Evolutionary conservation across 1,284 basidiomycete genomes (phyloP), one percentile per base, ranked within the genome.

Genomic region (Serendipita sp.): DNA sequence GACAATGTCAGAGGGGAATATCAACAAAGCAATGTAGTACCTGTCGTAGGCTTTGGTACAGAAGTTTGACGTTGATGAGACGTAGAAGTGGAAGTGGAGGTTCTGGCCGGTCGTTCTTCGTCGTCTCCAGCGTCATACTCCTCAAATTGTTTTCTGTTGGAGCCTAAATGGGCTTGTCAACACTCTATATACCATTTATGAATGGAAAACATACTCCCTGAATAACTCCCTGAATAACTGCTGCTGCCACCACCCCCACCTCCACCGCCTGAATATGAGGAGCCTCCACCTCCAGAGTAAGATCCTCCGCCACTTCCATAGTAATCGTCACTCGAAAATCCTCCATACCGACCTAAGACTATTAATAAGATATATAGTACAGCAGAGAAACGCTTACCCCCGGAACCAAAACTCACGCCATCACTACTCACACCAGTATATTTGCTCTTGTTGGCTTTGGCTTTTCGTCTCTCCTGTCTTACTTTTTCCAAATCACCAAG

Each of bases 61-160:
- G 3, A 41, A 5, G 6, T 29, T 41, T 6, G 55, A 2, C 29
- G 64, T 65, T 62, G 61, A 68, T 55, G 69, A 65, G 63, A 61
- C 42, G 64, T 63, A 32, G 15, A 60, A 42, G 61, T 70, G 29
- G 72, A 69, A 49, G 76, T 29, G 3, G 75, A 77, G 61, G 72
- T 74, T 12, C 76, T 77, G 34, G 73, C 75, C 62, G 79, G 69
- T 2, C 75, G 71, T 44, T 83, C 80, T 67, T 98, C 96, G 71
- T 93, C 91, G 63, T 96, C 96, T 0, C 96, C 95, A 2, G 95
- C 96, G 68, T 97, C 91, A 72, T 99, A 99, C 73, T 97, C 95
- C 69, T 98, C 94, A 69, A 83, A 95, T 50, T 78, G 78, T 63
- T 78, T 77, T 47, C 82, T 70, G 66, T 88, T 88, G 62, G 81